Conservation (phyloP, 768 basidiomycete species). For the Tubosaeta sp. region DNA sequence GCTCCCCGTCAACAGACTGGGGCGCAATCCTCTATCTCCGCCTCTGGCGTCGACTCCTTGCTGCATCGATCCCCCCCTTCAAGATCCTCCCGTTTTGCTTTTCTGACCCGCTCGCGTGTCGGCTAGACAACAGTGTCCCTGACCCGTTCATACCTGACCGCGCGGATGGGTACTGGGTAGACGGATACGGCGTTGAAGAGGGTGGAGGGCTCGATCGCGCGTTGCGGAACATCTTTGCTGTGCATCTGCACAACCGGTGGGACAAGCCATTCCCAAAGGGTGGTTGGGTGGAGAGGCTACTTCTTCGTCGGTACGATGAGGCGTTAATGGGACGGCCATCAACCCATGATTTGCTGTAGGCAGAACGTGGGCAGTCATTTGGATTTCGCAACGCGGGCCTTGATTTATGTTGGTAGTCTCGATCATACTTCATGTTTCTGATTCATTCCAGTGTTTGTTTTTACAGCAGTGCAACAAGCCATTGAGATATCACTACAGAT, state of each 20-base stretch:
- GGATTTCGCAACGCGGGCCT: neutral
- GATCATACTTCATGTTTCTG: neutral
- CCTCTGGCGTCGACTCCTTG: conserved; percentile 81
- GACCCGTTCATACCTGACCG: conserved; percentile 75
- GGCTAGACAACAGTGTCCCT: conserved; percentile 86
- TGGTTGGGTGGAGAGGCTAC: conserved; percentile 84
- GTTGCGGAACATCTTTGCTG: conserved; percentile 72
- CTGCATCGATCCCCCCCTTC: conserved; percentile 74
- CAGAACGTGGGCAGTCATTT: neutral
- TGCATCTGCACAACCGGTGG: conserved; percentile 97
- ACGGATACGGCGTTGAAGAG: conserved; percentile 46
- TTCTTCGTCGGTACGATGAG: conserved; percentile 60
- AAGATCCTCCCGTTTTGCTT: conserved; percentile 94
- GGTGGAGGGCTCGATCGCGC: conserved; percentile 60
- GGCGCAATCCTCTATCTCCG: conserved; percentile 52
- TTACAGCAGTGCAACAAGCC: neutral
- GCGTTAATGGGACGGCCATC: conserved; percentile 15
- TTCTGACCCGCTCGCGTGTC: conserved; percentile 84
- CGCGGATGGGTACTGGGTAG: conserved; percentile 56
- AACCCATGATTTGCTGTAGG: neutral
- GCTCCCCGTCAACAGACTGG: neutral
- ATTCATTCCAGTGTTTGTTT: neutral
- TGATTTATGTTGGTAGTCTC: neutral
- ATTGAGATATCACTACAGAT: neutral
- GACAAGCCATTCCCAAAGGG: conserved; percentile 71